Evolutionary conservation across 495 filamentous ascomycete species (phyloP).

Genomic region (Amphirosellinia nigrospora): DNA sequence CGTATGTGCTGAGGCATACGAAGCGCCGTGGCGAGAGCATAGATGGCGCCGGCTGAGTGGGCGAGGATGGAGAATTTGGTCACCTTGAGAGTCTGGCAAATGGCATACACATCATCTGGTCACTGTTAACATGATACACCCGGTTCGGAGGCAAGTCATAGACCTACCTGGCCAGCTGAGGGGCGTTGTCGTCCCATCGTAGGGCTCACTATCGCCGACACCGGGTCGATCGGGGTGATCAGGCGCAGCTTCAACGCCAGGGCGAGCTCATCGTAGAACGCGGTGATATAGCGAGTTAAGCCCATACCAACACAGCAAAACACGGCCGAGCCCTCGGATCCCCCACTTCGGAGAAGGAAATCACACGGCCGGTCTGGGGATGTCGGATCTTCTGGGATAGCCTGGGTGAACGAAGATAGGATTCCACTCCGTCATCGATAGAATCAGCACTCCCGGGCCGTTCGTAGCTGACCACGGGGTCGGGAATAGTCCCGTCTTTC

Average conservation of each 20-base stretch:
- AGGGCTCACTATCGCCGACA: constrained; percentile 88
- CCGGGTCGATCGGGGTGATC: constrained; percentile 94
- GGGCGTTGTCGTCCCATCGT: constrained; percentile 83
- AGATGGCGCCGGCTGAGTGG: constrained; percentile 97
- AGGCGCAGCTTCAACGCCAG: constrained; percentile 85
- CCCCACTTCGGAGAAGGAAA: constrained; percentile 97
- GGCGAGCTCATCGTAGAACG: constrained; percentile 97
- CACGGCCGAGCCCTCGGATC: constrained; percentile 88
- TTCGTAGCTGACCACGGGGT: constrained; percentile 53
- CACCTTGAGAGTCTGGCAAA: constrained; percentile 90
- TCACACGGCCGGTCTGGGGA: constrained; percentile 82
- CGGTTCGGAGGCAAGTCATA: no score
- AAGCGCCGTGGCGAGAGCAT: constrained; percentile 93
- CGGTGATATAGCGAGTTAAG: constrained; percentile 91
- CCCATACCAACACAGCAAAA: constrained; percentile 99
- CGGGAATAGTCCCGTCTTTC: constrained; percentile 37
- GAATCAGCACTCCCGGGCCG: constrained; percentile 82
- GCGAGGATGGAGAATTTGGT: constrained; percentile 96
- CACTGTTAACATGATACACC: constrained; percentile 24
- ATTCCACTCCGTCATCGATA: constrained; percentile 83
- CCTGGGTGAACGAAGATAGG: constrained; percentile 82
- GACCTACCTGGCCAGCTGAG: constrained; percentile 87
- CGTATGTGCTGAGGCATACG: constrained; percentile 96
- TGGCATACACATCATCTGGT: constrained; percentile 90
- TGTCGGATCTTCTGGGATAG: constrained; percentile 86